A percentile compares a stretch with the other conserved stretches of the same genome.
Evolutionary conservation across 805 yeast species (phyloP).

Genomic region (Vanderwaltozyma yarrowii): DNA sequence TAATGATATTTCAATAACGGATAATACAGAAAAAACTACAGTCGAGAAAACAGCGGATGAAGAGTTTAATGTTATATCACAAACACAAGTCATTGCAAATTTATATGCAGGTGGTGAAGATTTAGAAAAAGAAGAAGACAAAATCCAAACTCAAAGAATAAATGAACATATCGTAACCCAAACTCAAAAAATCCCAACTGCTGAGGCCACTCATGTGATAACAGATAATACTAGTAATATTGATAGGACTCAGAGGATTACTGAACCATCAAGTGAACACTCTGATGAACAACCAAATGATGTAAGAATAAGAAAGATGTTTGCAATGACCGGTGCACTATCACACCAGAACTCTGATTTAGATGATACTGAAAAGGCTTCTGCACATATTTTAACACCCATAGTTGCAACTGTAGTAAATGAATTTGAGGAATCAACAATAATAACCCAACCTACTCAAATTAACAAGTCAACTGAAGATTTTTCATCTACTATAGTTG

Average conservation of each 20-base stretch:
- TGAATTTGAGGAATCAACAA: too few relatives aligned
- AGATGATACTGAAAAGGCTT: too few relatives aligned
- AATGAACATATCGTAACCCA: neutral
- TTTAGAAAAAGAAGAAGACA: slow-evolving; percentile 5
- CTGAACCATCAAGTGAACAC: neutral
- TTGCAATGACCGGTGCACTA: too few relatives aligned
- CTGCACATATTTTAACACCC: too few relatives aligned
- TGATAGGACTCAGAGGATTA: neutral
- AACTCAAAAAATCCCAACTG: neutral
- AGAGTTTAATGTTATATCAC: neutral
- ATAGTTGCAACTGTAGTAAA: neutral
- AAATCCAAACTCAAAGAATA: neutral
- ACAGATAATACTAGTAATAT: neutral
- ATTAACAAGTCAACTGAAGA: too few relatives aligned
- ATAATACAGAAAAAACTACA: neutral
- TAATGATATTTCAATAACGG: too few relatives aligned
- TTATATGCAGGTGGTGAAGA: slow-evolving; percentile 21
- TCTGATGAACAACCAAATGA: too few relatives aligned
- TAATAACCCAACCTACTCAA: slow-evolving; percentile 1
- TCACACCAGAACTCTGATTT: too few relatives aligned
- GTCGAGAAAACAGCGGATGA: neutral
- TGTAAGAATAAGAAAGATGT: too few relatives aligned
- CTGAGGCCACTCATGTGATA: neutral
- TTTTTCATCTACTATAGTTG: slow-evolving; percentile 2
- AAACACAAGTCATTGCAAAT: slow-evolving; percentile 10